Percentiles rank a stretch among this genome's conserved stretches.
phyloP scores from a whole-genome alignment of 345 rosid species.

The Anastatica hierochuntica region DNA sequence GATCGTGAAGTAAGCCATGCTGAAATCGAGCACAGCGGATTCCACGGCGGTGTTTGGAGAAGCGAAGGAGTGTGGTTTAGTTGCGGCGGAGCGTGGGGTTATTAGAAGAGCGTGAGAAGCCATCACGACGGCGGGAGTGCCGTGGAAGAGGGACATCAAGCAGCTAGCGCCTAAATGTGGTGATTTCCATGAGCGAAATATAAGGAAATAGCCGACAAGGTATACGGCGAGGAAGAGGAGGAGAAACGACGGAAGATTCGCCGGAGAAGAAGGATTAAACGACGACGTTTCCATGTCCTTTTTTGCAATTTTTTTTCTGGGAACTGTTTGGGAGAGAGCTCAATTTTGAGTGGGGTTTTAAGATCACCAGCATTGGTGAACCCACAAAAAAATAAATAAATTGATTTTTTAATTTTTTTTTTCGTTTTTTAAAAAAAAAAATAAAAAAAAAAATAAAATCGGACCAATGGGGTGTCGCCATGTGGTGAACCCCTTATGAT shows the following conservation, averaged over 20 bases:
- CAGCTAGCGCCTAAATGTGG: conserved; percentile 60
- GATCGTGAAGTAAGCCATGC: conserved; percentile 59
- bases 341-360: neutral
- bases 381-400: too few species aligned
- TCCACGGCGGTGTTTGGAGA: conserved; percentile 47
- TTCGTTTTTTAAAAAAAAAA: too few species aligned
- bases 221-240: conserved; percentile 36
- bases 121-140: conserved; percentile 60
- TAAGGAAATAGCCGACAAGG: conserved; percentile 33
- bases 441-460: too few species aligned
- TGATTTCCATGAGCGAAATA: conserved; percentile 58
- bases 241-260: conserved; percentile 29
- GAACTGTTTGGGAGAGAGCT: conserved; percentile 6
- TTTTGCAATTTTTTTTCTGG: neutral
- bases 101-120: conserved; percentile 34
- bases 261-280: conserved; percentile 11
- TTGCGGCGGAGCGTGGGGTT: conserved; percentile 12
- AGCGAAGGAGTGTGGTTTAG: conserved; percentile 24
- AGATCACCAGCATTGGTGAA: too few species aligned
- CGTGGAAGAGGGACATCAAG: conserved; percentile 64
- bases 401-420: too few species aligned
- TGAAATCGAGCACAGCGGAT: conserved; percentile 56
- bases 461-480: too few species aligned
- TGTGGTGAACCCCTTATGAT: too few species aligned
- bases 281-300: conserved; percentile 26